Conservation (phyloP, 139 green algal genomes). For the Marvania coccoides region DNA sequence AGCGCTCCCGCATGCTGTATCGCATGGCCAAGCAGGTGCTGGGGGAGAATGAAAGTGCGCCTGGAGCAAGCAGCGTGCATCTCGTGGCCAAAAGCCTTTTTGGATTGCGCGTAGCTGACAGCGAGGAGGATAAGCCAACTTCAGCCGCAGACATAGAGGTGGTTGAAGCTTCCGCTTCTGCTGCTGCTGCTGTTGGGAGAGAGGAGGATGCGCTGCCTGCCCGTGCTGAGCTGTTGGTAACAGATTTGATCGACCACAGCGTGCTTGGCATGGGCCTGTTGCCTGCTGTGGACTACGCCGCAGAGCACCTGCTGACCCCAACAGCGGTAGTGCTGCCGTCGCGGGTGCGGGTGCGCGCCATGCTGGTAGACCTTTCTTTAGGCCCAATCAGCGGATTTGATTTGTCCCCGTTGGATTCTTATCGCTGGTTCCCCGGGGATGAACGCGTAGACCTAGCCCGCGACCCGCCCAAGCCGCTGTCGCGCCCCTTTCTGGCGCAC, state of each 20-base stretch:
- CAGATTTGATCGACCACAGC: conserved; percentile 51
- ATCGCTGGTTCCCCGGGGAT: conserved; percentile 56
- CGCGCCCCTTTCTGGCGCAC: conserved; percentile 32
- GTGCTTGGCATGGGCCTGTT: conserved; percentile 45
- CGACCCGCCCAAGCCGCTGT: conserved; percentile 28
- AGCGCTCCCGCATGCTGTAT: conserved; percentile 53
- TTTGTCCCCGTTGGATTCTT: conserved; percentile 41
- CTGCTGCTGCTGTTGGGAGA: neutral
- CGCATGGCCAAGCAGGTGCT: conserved; percentile 47
- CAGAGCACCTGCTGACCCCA: conserved; percentile 23
- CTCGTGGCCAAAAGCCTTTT: neutral
- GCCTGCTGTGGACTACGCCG: conserved; percentile 38
- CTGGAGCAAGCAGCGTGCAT: neutral
- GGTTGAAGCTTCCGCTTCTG: neutral
- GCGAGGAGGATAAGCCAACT: no score
- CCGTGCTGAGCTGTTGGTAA: conserved; percentile 46
- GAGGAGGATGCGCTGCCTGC: conserved; percentile 9
- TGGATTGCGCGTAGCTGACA: neutral
- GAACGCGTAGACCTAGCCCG: conserved; percentile 37
- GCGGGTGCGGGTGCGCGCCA: conserved; percentile 16
- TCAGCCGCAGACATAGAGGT: neutral
- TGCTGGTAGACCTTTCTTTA: conserved; percentile 38
- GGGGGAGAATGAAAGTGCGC: neutral
- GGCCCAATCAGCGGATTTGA: conserved; percentile 51
- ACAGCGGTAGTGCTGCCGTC: conserved; percentile 28